Base-by-base conservation (phyloP, 805 yeast species). In the Naumovozyma baii region DNA sequence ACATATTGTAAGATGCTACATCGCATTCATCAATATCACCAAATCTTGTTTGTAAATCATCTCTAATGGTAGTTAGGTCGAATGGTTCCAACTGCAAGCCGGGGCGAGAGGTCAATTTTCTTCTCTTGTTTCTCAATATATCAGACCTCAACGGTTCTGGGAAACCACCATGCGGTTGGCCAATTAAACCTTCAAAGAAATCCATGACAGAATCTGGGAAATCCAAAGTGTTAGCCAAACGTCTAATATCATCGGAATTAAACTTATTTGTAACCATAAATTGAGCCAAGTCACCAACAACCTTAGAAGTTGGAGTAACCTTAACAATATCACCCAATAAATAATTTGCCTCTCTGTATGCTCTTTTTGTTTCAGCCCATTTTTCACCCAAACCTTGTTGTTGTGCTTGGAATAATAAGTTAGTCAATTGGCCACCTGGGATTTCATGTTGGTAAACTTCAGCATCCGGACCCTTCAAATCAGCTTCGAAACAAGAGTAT, bases 161-260 rank as follows among this genome's bases (percentile, higher is more conserved):
- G 92, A 90, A 90, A 4, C 98, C 98, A 47, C 97, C 97, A 62
- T 83, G 85, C 55, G 98, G 98, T 49, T 90, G 88, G 60, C 98
- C 98, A 83, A 90, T 90, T 62, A 88, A 74, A 52, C 98, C 98
- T 70, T 90, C 95, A 75, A 90, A 86, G 76, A 90, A 90, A 67
- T 90, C 97, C 59, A 90, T 73, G 15, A 90, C 96, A 17, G 96
- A 87, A 59, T 83, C 96, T 46, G 98, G 98, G 94, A 90, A 87
- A 67, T 90, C 96, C 52, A 90, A 75, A 43, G 84, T 84, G 39
- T 76, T 67, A 3, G 98, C 97, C 52, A 90, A 76, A 58, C 80
- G 80, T 60, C 70, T 71, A 45, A 90, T 92, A 58, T 90, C 98
- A 55, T 82, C 82, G 38, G 81, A 69, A 7, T 79, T 70, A 55